Evolutionary conservation across 129 eudicot species (phyloP).

Genomic region (Flaveria ramosissima): DNA sequence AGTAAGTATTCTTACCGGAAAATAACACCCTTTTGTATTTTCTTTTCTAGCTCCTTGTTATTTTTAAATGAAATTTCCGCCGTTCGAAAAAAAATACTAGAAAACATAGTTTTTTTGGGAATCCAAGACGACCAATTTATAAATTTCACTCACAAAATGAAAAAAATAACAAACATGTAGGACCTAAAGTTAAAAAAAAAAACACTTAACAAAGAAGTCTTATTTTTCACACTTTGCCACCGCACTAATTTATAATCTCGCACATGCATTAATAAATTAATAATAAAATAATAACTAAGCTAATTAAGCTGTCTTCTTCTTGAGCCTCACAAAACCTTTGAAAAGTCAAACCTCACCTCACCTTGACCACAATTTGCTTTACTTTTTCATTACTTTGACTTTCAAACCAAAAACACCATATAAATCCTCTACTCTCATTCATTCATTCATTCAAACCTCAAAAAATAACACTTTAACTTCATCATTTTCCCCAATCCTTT

Average conservation of each 20-base stretch:
- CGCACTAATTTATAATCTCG: conserved; percentile 14
- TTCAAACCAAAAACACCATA: conserved; percentile 19
- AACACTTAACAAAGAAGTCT: conserved; percentile 16
- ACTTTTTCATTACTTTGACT: conserved; percentile 43
- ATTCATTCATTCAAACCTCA: conserved; percentile 16
- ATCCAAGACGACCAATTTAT: not conserved
- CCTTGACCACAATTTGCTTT: conserved; percentile 32
- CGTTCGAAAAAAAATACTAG: no score
- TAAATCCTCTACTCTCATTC: not conserved
- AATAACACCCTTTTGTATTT: no score
- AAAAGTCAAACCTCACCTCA: conserved; percentile 33
- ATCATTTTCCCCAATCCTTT: conserved; percentile 22
- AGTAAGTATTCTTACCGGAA: not conserved
- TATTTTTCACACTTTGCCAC: conserved; percentile 22
- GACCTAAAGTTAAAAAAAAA: conserved; percentile 1
- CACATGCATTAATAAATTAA: conserved; percentile 22
- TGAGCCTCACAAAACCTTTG: conserved; percentile 38
- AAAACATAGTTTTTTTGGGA: no score
- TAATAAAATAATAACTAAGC: conserved; percentile 9
- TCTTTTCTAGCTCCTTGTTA: no score
- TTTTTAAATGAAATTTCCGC: no score
- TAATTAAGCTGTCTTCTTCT: conserved; percentile 27
- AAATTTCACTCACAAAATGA: not conserved
- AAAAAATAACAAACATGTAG: conserved; percentile 5
- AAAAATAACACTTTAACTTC: conserved; percentile 4